Evolutionary conservation across 176 grass and related monocot genomes (phyloP), one percentile per base, ranked within the genome.

Genomic region (Triticum timopheevii): DNA sequence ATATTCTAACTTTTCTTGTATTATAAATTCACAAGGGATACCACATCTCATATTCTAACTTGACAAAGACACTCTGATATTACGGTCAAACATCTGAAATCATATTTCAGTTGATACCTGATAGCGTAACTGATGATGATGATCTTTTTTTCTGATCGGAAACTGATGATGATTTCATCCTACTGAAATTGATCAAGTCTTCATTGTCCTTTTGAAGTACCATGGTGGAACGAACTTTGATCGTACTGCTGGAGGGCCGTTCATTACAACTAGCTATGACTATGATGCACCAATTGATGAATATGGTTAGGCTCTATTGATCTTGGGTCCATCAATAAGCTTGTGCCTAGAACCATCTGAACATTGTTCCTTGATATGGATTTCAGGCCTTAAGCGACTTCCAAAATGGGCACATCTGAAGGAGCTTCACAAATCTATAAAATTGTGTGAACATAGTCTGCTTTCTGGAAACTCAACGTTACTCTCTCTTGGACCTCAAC

Each of bases 221-320:
- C 97, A 99, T 83, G 97, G 97, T 78, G 97, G 97, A 80, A 96
- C 94, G 83, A 92, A 99, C 79, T 99, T 96, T 85, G 97, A 89
- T 74, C 97, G 97, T 76, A 96, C 97, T 86, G 30, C 97, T 78
- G 97, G 97, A 75, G 97, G 94, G 54, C 97, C 97, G 17, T 99
- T 99, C 84, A 99, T 99, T 87, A 96, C 97, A 65, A 99, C 97
- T 87, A 99, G 97, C 85, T 99, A 99, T 61, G 97, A 99, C 89
- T 99, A 99, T 91, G 94, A 99, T 94, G 97, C 97, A 56, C 97
- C 97, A 13, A 93, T 99, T 65, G 97, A 99, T 91, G 97, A 99
- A 92, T 99, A 99, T 68, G 97, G 97, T 99, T 81, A 69, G 67
- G 23, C 47, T 72, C 16, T 77, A 76, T 68, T 86, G 15, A 33